Evolutionary conservation across 2,329 filamentous ascomycete species (phyloP).

Genomic region (Aspergillus sp.): DNA sequence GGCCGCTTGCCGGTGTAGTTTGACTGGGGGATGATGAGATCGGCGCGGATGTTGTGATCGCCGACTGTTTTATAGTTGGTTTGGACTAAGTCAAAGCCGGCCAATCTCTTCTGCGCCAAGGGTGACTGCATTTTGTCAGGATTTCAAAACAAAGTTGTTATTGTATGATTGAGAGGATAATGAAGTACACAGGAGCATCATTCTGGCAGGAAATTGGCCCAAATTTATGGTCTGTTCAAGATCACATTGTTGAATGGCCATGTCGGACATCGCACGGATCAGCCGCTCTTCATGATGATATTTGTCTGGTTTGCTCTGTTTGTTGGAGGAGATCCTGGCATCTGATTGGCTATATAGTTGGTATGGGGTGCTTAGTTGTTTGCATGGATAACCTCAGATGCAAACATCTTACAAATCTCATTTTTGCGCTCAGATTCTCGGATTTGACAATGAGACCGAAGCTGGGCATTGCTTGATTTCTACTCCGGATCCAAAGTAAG

Average conservation of each 20-base stretch:
- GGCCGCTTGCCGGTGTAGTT: conserved; percentile 40
- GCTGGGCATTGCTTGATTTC: no score
- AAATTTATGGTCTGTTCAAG: not conserved
- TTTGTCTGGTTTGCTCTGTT: not conserved
- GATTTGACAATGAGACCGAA: no score
- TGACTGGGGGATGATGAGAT: conserved; percentile 44
- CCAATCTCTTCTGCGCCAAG: conserved; percentile 22
- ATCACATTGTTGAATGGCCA: not conserved
- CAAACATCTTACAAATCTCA: not conserved
- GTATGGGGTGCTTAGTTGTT: not conserved
- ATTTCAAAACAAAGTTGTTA: not conserved
- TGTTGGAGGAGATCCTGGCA: not conserved
- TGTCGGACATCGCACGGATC: no score
- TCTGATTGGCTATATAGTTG: not conserved
- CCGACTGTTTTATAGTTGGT: conserved; percentile 46
- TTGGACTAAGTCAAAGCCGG: conserved; percentile 43
- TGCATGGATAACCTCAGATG: not conserved
- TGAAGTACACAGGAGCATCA: not conserved
- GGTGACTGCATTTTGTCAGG: not conserved
- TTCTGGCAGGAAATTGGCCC: not conserved
- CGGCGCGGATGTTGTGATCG: conserved; percentile 37
- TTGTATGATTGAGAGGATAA: not conserved
- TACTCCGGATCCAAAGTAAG: no score
- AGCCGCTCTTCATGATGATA: no score
- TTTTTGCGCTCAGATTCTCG: not conserved